A percentile compares a stretch with the other conserved stretches of the same genome.
Conservation (phyloP, 2,329 filamentous ascomycete species). For the Aureobasidium sp. region DNA sequence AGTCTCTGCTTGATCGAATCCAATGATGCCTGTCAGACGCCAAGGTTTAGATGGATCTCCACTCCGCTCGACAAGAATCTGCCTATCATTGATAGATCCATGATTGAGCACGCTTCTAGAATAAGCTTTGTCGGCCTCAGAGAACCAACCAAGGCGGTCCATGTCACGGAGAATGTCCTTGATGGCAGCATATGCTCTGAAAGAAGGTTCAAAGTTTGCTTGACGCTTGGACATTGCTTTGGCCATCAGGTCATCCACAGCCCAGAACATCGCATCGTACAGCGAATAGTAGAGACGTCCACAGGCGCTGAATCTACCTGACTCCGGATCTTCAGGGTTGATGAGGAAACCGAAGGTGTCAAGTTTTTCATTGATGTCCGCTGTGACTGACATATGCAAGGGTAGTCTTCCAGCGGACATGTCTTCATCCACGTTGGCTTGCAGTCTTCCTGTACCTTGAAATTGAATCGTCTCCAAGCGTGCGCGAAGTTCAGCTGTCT, state of each 20-base stretch:
- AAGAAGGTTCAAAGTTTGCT: not conserved
- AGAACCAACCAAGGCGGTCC: not conserved
- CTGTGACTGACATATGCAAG: not conserved
- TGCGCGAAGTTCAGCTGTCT: not conserved
- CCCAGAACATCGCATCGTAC: not conserved
- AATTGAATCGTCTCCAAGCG: not conserved
- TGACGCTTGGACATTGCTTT: not conserved
- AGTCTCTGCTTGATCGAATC: not conserved
- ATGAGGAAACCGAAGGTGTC: not conserved
- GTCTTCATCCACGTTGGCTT: not conserved
- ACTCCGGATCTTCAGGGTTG: too few species aligned
- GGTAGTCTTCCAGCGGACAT: not conserved
- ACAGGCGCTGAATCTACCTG: not conserved
- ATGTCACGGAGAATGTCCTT: not conserved
- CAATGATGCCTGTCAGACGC: not conserved
- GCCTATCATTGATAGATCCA: not conserved
- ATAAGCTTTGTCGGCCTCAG: not conserved
- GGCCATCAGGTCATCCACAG: not conserved
- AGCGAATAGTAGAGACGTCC: not conserved
- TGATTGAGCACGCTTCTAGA: not conserved
- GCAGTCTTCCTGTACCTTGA: not conserved
- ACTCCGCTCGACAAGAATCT: not conserved
- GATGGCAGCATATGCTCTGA: not conserved
- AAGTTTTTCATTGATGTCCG: not conserved
- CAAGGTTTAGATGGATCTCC: not conserved